Conservation (phyloP, 305 asterid genomes). For the Fraxinus dipetala region DNA sequence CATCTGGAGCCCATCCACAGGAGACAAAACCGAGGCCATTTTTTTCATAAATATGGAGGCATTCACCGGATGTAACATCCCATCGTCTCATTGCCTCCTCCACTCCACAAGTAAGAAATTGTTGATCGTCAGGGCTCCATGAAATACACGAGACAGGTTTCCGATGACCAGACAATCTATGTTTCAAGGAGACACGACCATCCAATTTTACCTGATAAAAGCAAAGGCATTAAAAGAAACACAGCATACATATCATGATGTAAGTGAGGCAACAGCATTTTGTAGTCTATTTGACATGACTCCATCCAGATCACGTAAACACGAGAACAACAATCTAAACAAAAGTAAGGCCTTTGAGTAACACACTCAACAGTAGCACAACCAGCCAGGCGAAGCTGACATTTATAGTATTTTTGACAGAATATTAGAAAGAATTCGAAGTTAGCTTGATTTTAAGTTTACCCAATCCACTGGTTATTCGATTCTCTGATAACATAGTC, state of each 20-base stretch:
- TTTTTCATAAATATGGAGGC: constrained; percentile 56
- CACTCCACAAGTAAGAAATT: constrained; percentile 79
- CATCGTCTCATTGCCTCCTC: constrained; percentile 76
- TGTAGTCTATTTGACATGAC: neutral
- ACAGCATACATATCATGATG: neutral
- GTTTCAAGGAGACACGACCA: constrained; percentile 47
- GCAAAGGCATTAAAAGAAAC: constrained; percentile 7
- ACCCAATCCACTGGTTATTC: neutral
- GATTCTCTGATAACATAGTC: neutral
- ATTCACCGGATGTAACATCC: constrained; percentile 68
- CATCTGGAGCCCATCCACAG: constrained; percentile 85
- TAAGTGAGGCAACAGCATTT: neutral
- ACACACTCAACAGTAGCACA: constrained; percentile 2
- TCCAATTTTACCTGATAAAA: constrained; percentile 49
- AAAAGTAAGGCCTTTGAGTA: neutral
- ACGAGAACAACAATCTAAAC: neutral
- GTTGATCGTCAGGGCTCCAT: constrained; percentile 73
- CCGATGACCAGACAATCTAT: constrained; percentile 53
- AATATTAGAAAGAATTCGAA: neutral
- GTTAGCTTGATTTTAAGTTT: neutral
- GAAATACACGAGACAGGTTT: constrained; percentile 64
- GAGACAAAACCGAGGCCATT: constrained; percentile 62
- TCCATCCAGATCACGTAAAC: neutral
- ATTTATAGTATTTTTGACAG: neutral
- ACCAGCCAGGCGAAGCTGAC: neutral